Percentiles rank a stretch among this genome's conserved stretches.
phyloP scores from a whole-genome alignment of 306 rosid genomes.

The Cucumis cinereus region DNA sequence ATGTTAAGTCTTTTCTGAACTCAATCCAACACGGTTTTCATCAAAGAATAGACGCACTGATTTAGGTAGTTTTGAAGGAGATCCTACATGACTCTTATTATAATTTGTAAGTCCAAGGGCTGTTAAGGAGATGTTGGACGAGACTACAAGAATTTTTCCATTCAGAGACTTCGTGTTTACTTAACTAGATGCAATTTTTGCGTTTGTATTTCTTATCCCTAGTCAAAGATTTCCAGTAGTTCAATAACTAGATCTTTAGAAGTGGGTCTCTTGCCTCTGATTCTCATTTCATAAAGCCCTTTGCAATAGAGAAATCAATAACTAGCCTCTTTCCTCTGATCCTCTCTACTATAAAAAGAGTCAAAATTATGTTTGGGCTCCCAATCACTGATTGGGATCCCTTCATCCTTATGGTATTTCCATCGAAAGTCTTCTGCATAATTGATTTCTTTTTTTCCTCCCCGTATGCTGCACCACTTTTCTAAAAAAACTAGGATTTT shows the following conservation, averaged over 20 bases:
- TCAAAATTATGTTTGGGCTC: not conserved
- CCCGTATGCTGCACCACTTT: not conserved
- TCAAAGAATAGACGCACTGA: not conserved
- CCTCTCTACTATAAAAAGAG: not conserved
- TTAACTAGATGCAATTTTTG: not conserved
- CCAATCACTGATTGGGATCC: not conserved
- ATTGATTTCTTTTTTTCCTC: not conserved
- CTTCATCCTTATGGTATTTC: not conserved
- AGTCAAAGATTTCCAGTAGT: not conserved
- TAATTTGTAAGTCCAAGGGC: not conserved
- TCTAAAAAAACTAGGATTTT: not conserved
- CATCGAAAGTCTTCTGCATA: not conserved
- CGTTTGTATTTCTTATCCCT: not conserved
- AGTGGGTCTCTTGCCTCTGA: not conserved
- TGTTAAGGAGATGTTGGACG: not conserved
- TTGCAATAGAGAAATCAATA: not conserved
- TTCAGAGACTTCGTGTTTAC: not conserved
- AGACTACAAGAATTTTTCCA: not conserved
- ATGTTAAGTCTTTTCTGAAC: not conserved
- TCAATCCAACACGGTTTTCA: not conserved
- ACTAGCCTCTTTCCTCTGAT: not conserved
- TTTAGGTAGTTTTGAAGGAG: not conserved
- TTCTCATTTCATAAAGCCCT: not conserved
- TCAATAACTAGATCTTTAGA: not conserved
- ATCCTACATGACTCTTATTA: not conserved